Evolutionary conservation across 2,329 filamentous ascomycete species (phyloP), one percentile per base, ranked within the genome.

Genomic region (Chlorencoelia australis): DNA sequence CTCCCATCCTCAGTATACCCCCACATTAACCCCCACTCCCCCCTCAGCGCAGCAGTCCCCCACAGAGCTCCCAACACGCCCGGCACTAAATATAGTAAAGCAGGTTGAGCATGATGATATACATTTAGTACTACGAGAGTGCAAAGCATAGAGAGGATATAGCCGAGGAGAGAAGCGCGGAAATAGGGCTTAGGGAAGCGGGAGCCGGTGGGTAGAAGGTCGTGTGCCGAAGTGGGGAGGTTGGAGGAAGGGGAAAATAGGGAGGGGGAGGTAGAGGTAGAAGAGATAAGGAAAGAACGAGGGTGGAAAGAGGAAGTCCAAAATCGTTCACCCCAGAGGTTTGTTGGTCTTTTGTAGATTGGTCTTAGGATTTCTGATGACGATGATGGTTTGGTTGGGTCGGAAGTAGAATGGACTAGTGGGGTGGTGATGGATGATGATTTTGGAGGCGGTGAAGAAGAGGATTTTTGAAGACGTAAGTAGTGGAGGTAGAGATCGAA

Each of bases 401-500:
- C 50, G 3, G 59, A 60, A 1, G 58, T 60, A 0, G 54, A 37
- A 0, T 47, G 31, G 5, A 59, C 59, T 31, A 55, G 54, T 8
- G 37, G 17, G 58, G 54, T 40, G 26, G 30, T 29, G n/a, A n/a
- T 5, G 35, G 18, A 7, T 11, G 8, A 18, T 18, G 8, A 10
- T 7, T 19, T 28, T 33, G 18, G 9, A 5, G 16, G 8, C n/a
- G n/a, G 32, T 18, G 16, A 9, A 11, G 33, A 59, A 52, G 47
- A 49, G 1, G 55, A 56, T 45, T 66, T 70, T 55, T 78, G 69
- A 53, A 83, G 78, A 25, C 68, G 68, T 22, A 81, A 67, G 55
- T 96, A 96, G 62, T 82, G 78, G 36, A 86, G 68, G 63, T 85
- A 91, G 6, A 94, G 68, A 55, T 98, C 89, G 50, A 94, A 94